A percentile compares a stretch with the other conserved stretches of the same genome.
Conservation (phyloP, 2,329 filamentous ascomycete species). For the Orbilia blumenaviensis region DNA sequence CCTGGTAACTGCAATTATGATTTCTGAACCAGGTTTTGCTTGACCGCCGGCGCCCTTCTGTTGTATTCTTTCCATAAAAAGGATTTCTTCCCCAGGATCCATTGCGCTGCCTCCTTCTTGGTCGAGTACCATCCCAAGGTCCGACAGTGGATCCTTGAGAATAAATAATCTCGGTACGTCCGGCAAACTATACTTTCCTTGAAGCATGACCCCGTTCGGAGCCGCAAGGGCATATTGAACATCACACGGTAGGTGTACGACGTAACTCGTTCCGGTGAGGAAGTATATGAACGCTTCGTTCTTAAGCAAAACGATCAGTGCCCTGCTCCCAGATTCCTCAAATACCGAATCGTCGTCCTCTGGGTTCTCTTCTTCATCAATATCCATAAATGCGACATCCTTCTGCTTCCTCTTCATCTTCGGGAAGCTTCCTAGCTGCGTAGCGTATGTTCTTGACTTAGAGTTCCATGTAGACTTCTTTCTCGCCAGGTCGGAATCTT, state of each 20-base stretch:
- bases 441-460: constrained; percentile 61
- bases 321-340: constrained; percentile 62
- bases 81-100: constrained; percentile 79
- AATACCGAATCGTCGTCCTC: constrained; percentile 59
- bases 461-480: constrained; percentile 57
- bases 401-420: constrained; percentile 55
- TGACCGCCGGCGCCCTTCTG: constrained; percentile 67
- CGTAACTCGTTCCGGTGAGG: constrained; percentile 83
- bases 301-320: constrained; percentile 88
- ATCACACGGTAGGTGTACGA: constrained; percentile 93
- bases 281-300: constrained; percentile 95
- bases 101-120: constrained; percentile 68
- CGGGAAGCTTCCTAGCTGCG: constrained; percentile 57
- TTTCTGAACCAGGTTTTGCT: constrained; percentile 60
- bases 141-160: constrained; percentile 83
- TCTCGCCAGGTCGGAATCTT: constrained; percentile 55
- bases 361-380: constrained; percentile 57
- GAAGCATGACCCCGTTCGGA: constrained; percentile 83
- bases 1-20: constrained; percentile 81
- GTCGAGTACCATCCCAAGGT: constrained; percentile 84
- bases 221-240: constrained; percentile 86
- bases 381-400: constrained; percentile 56
- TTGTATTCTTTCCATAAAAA: constrained; percentile 74
- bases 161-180: constrained; percentile 81
- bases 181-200: constrained; percentile 70